These are phyloP conservation scores for Sclerospora graminicola DNA, from an alignment of 352 stramenopile species.

Conservation along the genomic window DNA sequence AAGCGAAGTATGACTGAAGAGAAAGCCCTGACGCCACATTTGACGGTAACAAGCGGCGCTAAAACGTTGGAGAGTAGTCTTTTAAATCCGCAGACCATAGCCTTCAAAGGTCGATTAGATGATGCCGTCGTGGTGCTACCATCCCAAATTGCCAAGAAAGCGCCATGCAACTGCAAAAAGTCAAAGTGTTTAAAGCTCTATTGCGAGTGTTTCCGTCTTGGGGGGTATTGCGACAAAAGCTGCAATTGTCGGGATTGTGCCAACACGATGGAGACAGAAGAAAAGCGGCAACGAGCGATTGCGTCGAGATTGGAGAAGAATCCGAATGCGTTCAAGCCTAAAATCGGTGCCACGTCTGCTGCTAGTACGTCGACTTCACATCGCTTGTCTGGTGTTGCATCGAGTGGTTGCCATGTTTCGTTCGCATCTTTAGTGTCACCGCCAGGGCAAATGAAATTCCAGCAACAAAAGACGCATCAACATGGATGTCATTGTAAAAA, in stretches of 20 bases:
- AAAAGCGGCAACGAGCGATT: conserved; percentile 77
- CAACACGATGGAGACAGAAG: conserved; percentile 78
- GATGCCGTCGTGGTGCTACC: conserved; percentile 3
- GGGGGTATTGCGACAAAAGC: conserved; percentile 84
- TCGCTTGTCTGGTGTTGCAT: conserved; percentile 8
- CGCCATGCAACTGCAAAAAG: conserved; percentile 95
- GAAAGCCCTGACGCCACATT: too few relatives aligned
- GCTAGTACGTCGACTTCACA: conserved; percentile 6
- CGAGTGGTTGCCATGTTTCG: conserved; percentile 8
- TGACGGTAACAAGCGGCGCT: too few relatives aligned
- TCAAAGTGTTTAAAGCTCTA: conserved; percentile 95
- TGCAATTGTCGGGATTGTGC: conserved; percentile 90
- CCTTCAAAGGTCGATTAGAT: conserved; percentile 8
- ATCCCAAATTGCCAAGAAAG: conserved; percentile 32
- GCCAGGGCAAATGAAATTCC: conserved; percentile 3
- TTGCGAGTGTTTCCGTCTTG: conserved; percentile 93
- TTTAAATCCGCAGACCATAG: conserved; percentile 11
- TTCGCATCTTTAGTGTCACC: conserved; percentile 18
- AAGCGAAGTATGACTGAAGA: conserved; percentile 5
- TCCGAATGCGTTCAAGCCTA: conserved; percentile 93
- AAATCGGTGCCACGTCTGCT: conserved; percentile 69
- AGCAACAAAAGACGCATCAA: conserved; percentile 81
- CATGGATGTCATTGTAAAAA: conserved; percentile 95
- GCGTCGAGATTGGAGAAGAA: conserved; percentile 87
- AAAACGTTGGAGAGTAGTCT: too few relatives aligned